Base-by-base conservation (phyloP, 164 flowering plant species). In the Cinnamomum micranthum region DNA sequence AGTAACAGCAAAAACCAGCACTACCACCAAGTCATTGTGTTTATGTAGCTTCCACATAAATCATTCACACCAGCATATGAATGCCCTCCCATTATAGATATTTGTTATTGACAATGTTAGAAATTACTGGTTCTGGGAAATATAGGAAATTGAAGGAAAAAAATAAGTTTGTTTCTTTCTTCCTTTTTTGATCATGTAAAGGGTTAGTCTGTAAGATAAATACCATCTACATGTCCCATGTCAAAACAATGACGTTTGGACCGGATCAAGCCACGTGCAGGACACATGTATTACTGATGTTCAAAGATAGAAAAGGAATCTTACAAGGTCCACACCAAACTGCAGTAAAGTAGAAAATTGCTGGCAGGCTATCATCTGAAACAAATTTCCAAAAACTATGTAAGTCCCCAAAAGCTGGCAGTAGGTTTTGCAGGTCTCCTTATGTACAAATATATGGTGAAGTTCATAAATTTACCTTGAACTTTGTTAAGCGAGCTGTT, bases 281-380 rank as follows among this genome's bases (percentile, higher is more conserved):
- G 31, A 68, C 14, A 50, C 60, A 12, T 50, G 60, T 17, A 65
- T 6, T 47, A 73, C 24, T 20, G 66, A 55, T 25, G 70, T 22
- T 55, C 17, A 2, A 62, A 28, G 66, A 25, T 64, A 17, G 35
- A 31, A 7, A 19, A 10, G 31, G 35, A 73, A 74, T 69, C 94
- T 91, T 83, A 94, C 97, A 94, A 63, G 98, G 98, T 6, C 90
- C 92, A 81, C 98, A 92, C 98, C 98, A 94, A 15, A 66, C 89
- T 41, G 98, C 98, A 50, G 97, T 94, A 79, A 90, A 94, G 81
- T 94, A 94, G 83, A 91, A 92, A 55, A 94, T 76, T 24, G 93
- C 85, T 5, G 93, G 91, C 84, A 82, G 71, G 35, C 86, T 77
- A 60, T 89, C 89, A 77, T 87, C 98, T 94, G 75, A 33, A 6